A percentile compares a stretch with the other conserved stretches of the same genome.
phyloP scores from a whole-genome alignment of 306 rosid genomes.

The Vicia sativa region DNA sequence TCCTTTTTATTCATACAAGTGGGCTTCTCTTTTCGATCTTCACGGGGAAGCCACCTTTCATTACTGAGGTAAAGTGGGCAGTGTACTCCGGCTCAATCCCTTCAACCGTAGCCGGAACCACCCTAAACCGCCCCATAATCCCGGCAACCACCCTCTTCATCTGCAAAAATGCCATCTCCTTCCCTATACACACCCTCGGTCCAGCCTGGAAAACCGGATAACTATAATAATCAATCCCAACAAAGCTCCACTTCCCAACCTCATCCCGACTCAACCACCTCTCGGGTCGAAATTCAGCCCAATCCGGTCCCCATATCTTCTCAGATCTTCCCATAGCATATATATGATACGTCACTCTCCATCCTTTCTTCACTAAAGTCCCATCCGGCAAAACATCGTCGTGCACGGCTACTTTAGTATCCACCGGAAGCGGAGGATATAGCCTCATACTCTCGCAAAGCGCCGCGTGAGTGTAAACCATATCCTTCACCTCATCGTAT shows the following conservation, averaged over 20 bases:
- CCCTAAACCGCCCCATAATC: slow-evolving; percentile 50
- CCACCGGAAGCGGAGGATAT: slow-evolving; percentile 64
- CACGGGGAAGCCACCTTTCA: slow-evolving; percentile 72
- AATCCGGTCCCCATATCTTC: slow-evolving; percentile 67
- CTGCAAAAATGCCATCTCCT: slow-evolving; percentile 86
- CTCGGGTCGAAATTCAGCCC: slow-evolving; percentile 65
- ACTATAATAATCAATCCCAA: slow-evolving; percentile 51
- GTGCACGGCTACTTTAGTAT: slow-evolving; percentile 35
- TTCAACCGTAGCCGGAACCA: slow-evolving; percentile 42
- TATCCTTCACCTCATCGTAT: slow-evolving; percentile 55
- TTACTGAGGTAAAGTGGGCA: slow-evolving; percentile 47
- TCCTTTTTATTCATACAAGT: background rate
- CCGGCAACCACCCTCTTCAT: slow-evolving; percentile 71
- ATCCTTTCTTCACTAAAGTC: slow-evolving; percentile 62
- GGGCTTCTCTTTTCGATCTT: slow-evolving; percentile 38
- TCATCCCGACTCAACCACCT: slow-evolving; percentile 57
- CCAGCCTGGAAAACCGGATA: slow-evolving; percentile 86
- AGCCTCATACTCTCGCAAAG: slow-evolving; percentile 74
- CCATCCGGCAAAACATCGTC: slow-evolving; percentile 74
- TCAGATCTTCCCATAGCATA: slow-evolving; percentile 69
- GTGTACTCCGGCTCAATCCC: slow-evolving; percentile 49
- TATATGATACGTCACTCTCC: slow-evolving; percentile 52
- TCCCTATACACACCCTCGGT: slow-evolving; percentile 74
- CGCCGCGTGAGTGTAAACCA: slow-evolving; percentile 71
- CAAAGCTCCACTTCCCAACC: slow-evolving; percentile 51